Conservation (phyloP, 1,139 yeast genomes). For the Suzukiozyma palmioleophila region DNA sequence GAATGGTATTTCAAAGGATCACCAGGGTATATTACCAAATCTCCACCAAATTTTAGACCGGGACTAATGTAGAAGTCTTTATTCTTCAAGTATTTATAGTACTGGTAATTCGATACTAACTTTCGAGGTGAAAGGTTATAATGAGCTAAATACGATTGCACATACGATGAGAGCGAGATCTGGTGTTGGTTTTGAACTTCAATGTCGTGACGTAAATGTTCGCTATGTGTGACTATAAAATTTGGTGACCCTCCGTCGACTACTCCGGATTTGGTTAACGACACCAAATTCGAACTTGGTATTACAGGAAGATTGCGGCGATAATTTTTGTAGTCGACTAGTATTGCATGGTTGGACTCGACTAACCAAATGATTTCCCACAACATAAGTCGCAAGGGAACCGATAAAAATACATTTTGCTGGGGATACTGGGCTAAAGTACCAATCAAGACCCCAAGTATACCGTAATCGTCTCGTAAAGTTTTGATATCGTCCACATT, state of each 20-base stretch:
- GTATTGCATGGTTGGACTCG: conserved; percentile 31
- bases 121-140: conserved; percentile 1
- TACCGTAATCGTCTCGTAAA: conserved; percentile 46
- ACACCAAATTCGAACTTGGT: background rate
- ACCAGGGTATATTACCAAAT: conserved; percentile 87
- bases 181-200: conserved; percentile 6
- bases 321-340: conserved; percentile 27
- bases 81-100: conserved; percentile 36
- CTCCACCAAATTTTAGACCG: conserved; percentile 88
- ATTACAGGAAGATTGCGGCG: conserved; percentile 4
- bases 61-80: conserved; percentile 63
- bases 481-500: conserved; percentile 47
- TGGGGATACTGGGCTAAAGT: conserved; percentile 86
- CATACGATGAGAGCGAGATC: conserved; percentile 7
- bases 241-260: conserved; percentile 1
- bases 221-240: conserved; percentile 8
- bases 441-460: conserved; percentile 77
- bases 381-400: conserved; percentile 69
- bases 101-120: conserved; percentile 13
- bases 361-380: conserved; percentile 75
- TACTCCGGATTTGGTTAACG: background rate
- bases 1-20: conserved; percentile 81
- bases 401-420: conserved; percentile 79
- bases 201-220: conserved; percentile 5
- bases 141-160: conserved; percentile 6